Evolutionary conservation across 257 asterid species (phyloP), one percentile per base, ranked within the genome.

Genomic region (Solanum piurae): DNA sequence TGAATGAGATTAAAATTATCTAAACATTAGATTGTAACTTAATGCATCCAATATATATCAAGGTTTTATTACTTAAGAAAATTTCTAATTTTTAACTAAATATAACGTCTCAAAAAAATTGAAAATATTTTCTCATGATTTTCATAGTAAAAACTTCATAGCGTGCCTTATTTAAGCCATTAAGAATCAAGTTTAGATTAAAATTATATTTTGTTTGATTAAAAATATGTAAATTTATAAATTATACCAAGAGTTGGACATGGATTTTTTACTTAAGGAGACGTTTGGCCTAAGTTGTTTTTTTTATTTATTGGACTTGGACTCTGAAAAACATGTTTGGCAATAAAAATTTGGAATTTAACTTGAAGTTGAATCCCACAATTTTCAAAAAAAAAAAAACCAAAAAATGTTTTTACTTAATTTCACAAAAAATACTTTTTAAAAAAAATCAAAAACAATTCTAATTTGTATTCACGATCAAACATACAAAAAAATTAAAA

Each of bases 371-470:
- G 10, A 46, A 16, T 5, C 0, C 0, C 62, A 52, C 9, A 16
- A 52, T 52, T 52, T 16, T 6, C 8, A 4, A 6, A 1, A 16
- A 16, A 46, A 44, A 52, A 2, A 1, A 52, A 16, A 52, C 9
- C 9, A 52, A 16, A 18, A 14, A 49, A 14, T 49, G 3, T 14
- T 49, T 49, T 16, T 2, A 6, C 23, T 16, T 52, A 9, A 11
- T 52, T 52, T 52, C 23, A 52, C 1, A 1, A 9, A 1, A 52
- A 16, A 5, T 52, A 16, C 3, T 52, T 18, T 42, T 49, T 2
- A 0, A 0, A 2, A 49, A 12, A 52, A 16, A 9, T 16, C 4
- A 52, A 52, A 16, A 16, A 6, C 23, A 18, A 52, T 3, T 52
- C 10, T 52, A 18, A 7, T 52, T 2, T 16, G n/a, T 20, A 6